These are phyloP conservation scores for Trichosanthes cucumerina DNA, from an alignment of 306 rosid species.

Conservation along the genomic window DNA sequence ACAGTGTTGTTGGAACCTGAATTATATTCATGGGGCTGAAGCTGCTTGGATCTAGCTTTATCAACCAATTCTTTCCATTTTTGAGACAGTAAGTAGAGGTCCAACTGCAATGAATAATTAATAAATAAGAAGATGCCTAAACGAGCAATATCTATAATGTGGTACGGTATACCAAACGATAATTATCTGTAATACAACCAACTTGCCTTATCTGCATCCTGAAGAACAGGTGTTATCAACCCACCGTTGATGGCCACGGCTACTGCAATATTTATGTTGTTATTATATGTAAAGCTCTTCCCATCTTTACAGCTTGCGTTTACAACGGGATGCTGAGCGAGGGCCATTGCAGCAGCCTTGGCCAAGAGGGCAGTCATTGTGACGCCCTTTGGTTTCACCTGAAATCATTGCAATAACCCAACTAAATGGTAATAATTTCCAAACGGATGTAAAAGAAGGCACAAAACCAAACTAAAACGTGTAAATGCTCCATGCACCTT, in stretches of 20 bases:
- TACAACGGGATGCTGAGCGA: constrained; percentile 71
- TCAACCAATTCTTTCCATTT: constrained; percentile 86
- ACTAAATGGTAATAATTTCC: background rate
- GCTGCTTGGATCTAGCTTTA: constrained; percentile 83
- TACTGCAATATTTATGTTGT: constrained; percentile 61
- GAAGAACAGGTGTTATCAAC: constrained; percentile 82
- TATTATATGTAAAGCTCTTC: constrained; percentile 53
- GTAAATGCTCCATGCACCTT: constrained; percentile 31
- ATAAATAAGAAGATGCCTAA: constrained; percentile 6
- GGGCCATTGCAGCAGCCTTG: constrained; percentile 78
- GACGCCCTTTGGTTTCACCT: constrained; percentile 91
- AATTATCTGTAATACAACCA: background rate
- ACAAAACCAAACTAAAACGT: background rate
- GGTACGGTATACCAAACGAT: background rate
- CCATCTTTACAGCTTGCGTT: constrained; percentile 77
- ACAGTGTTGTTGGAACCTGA: constrained; percentile 53
- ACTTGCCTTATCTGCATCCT: constrained; percentile 76
- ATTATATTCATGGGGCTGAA: constrained; percentile 83
- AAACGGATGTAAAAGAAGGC: background rate
- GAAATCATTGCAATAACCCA: constrained; percentile 12
- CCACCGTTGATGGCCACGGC: constrained; percentile 87
- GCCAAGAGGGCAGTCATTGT: constrained; percentile 89
- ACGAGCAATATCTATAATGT: background rate
- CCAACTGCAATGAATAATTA: constrained; percentile 48
- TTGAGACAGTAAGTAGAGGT: constrained; percentile 72